A percentile compares a stretch with the other conserved stretches of the same genome.
Evolutionary conservation across 345 rosid genomes (phyloP).

Genomic region (Mangifera indica): DNA sequence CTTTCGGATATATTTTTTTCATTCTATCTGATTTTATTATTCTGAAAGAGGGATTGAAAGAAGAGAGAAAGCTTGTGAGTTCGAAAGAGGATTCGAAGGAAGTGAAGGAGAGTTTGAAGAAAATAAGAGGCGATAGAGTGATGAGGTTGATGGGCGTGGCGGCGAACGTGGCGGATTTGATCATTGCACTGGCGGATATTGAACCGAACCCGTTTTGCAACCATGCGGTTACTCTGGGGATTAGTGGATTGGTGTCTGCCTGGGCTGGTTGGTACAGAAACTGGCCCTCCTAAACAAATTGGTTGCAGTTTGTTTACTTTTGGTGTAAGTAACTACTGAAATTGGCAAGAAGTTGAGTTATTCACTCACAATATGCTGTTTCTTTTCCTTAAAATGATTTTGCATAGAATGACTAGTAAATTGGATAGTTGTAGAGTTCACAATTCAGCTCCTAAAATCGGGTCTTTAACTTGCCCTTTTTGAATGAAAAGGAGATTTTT

Average conservation of each 20-base stretch:
- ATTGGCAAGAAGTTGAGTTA: background rate
- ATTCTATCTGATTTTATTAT: slow-evolving; percentile 59
- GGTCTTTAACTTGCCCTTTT: too few relatives aligned
- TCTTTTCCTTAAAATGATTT: background rate
- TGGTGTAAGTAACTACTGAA: background rate
- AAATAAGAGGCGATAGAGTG: slow-evolving; percentile 60
- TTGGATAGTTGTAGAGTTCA: too few relatives aligned
- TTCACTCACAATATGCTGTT: background rate
- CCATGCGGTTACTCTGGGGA: slow-evolving; percentile 67
- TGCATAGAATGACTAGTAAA: background rate
- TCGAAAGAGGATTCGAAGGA: slow-evolving; percentile 31
- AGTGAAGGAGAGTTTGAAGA: slow-evolving; percentile 32
- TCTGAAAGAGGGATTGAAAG: slow-evolving; percentile 48
- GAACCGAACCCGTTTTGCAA: slow-evolving; percentile 89
- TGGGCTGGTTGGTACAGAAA: slow-evolving; percentile 99
- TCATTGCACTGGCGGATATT: slow-evolving; percentile 78
- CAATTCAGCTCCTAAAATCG: too few relatives aligned
- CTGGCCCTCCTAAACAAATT: slow-evolving; percentile 59
- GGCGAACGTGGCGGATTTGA: slow-evolving; percentile 83
- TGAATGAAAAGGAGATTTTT: too few relatives aligned
- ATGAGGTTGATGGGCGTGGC: slow-evolving; percentile 89
- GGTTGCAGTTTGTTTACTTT: background rate
- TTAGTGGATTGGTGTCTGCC: slow-evolving; percentile 92
- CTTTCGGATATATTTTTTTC: slow-evolving; percentile 89
- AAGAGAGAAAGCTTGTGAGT: slow-evolving; percentile 44